These are phyloP conservation scores for Gnomoniopsis smithogilvyi DNA, from an alignment of 2,329 filamentous ascomycete genomes.

Conservation along the genomic window DNA sequence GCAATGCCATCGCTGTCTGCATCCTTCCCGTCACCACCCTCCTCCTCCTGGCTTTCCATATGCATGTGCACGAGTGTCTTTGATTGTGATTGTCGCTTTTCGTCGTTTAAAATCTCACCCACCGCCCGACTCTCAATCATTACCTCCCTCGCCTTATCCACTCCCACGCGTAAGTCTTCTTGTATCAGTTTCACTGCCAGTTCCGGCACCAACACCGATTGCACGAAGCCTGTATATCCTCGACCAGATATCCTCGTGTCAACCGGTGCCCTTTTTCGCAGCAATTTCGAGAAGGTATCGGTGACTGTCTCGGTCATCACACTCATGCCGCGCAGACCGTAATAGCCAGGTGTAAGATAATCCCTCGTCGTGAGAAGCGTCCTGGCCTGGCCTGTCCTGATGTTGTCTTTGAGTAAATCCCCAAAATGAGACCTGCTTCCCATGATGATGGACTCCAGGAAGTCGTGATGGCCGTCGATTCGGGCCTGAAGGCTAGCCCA, in stretches of 20 bases:
- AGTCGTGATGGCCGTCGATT: slow-evolving; percentile 51
- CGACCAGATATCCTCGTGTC: slow-evolving; percentile 65
- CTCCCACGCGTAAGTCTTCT: slow-evolving; percentile 50
- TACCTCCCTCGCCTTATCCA: slow-evolving; percentile 47
- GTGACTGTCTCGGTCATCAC: slow-evolving; percentile 71
- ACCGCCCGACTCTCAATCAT: slow-evolving; percentile 65
- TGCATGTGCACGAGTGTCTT: neutral
- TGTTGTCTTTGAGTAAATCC: slow-evolving; percentile 48
- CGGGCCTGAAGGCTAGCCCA: slow-evolving; percentile 62
- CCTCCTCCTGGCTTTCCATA: slow-evolving; percentile 14
- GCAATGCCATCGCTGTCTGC: slow-evolving; percentile 3
- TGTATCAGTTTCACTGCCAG: slow-evolving; percentile 51
- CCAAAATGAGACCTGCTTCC: slow-evolving; percentile 59
- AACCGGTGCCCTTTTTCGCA: slow-evolving; percentile 60
- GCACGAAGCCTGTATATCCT: slow-evolving; percentile 66
- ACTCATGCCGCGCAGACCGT: slow-evolving; percentile 71
- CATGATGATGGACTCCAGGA: slow-evolving; percentile 58
- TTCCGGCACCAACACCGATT: slow-evolving; percentile 76
- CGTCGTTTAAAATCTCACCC: slow-evolving; percentile 66
- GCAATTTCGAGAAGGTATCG: slow-evolving; percentile 51
- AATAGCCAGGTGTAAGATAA: slow-evolving; percentile 73
- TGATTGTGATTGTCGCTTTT: slow-evolving; percentile 48
- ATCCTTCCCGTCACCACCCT: slow-evolving; percentile 14
- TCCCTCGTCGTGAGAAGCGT: slow-evolving; percentile 57
- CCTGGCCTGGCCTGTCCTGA: slow-evolving; percentile 56